Base-by-base conservation (phyloP, 2,329 filamentous ascomycete species). In the Penicillium digitatum region DNA sequence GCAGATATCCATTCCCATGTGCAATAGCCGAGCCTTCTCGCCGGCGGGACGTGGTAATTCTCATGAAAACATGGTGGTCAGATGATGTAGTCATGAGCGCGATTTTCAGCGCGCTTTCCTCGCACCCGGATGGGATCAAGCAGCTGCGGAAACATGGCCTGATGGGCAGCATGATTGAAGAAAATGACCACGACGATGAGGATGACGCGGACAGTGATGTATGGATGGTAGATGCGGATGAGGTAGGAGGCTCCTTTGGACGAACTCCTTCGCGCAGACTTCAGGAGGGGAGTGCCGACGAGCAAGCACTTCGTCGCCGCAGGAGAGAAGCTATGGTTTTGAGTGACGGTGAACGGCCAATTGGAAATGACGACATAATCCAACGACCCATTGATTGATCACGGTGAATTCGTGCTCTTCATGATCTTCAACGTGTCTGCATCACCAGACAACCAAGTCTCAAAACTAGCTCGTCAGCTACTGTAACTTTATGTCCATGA, bases 291-390 rank as follows among this genome's bases (percentile, higher is more conserved):
- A 74, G 62, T 44, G 58, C 64, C 5, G 71, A 73, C 58, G 89
- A 93, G 70, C 86, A 89, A 65, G 82, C 87, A 50, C 78, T 92
- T 57, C 79, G 90, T 56, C 82, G 91, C 61, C 82, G 89, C 47
- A 82, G 93, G 67, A 82, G 91, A 62, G 90, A 96, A 75, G 91
- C 90, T 5, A 92, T 96, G 83, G 91, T 96, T 20, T 78, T 96
- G 54, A 93, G 91, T 66, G 90, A 95, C 66, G 89, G 89, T n/a
- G 89, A 84, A 22, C 81, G 87, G 31, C 87, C 89, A 1, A 72
- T 95, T 42, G 85, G 82, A 4, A 82, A 85, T 59, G 84, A 84
- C 42, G 89, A 95, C 68, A 95, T 96, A 34, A 89, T 92, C 50
- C 87, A 94, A 70, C 76, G 83, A 58, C 67, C 81, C 9, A 47